These are phyloP conservation scores for Verticillium nonalfalfae DNA, from an alignment of 2,329 filamentous ascomycete genomes.

Conservation along the genomic window DNA sequence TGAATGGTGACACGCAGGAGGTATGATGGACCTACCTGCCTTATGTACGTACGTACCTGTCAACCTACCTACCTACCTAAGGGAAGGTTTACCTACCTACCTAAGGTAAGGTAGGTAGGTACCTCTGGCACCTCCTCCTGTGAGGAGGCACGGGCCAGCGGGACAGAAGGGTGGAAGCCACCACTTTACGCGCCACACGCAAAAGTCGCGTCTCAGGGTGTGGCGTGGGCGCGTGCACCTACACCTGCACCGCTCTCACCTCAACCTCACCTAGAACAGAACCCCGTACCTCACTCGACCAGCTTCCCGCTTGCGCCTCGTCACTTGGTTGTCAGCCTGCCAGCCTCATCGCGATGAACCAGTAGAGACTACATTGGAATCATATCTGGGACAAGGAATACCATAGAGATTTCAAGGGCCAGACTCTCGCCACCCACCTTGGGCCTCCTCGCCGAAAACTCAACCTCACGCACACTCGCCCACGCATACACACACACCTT, in stretches of 20 bases:
- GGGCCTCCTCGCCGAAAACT: not conserved
- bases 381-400: not conserved
- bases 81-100: too few species aligned
- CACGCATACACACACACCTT: not conserved
- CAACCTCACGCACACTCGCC: too few species aligned
- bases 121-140: too few species aligned
- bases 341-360: not conserved
- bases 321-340: not conserved
- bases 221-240: not conserved
- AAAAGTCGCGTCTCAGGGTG: not conserved
- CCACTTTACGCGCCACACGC: conserved; percentile 2
- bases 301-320: not conserved
- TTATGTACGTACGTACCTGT: too few species aligned
- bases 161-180: not conserved
- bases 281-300: not conserved
- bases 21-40: too few species aligned
- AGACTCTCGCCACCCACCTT: not conserved
- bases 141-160: not conserved
- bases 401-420: not conserved
- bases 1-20: too few species aligned
- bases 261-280: not conserved
- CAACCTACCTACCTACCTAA: too few species aligned
- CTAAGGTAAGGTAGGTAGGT: too few species aligned
- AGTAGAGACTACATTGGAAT: not conserved
- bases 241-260: not conserved